Percentiles rank a stretch among this genome's conserved stretches.
phyloP scores from a whole-genome alignment of 345 rosid species.

The Mercurialis annua region DNA sequence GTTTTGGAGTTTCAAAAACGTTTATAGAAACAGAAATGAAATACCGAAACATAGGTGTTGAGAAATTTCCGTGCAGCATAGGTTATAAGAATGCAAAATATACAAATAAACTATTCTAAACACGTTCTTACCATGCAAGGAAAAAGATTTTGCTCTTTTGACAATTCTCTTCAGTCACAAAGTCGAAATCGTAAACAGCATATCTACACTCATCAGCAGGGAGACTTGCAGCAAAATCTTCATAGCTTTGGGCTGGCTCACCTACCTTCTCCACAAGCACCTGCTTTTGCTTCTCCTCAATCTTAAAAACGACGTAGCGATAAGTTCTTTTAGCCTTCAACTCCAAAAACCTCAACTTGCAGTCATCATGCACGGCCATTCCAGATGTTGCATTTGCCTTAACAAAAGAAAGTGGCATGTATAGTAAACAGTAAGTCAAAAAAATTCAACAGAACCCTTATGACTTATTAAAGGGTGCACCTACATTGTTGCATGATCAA shows the following conservation, averaged over 20 bases:
- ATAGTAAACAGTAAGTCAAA: neutral
- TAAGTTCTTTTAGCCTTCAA: constrained; percentile 51
- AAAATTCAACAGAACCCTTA: neutral
- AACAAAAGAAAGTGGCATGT: neutral
- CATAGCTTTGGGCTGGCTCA: constrained; percentile 43
- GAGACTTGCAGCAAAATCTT: constrained; percentile 48
- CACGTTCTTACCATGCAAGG: constrained; percentile 41
- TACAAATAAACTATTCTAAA: neutral
- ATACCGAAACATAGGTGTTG: too few relatives aligned
- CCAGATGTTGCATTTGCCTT: constrained; percentile 60
- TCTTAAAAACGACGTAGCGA: constrained; percentile 52
- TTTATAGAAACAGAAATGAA: too few relatives aligned
- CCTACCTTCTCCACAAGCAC: constrained; percentile 53
- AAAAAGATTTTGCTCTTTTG: constrained; percentile 59
- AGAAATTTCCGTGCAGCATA: too few relatives aligned
- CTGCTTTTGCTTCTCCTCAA: constrained; percentile 57
- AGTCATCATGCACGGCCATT: constrained; percentile 59
- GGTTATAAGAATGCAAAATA: neutral
- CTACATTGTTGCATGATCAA: neutral
- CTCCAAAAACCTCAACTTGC: constrained; percentile 53
- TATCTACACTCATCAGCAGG: constrained; percentile 47
- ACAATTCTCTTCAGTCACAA: constrained; percentile 47
- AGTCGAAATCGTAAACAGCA: constrained; percentile 49
- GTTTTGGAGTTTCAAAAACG: too few relatives aligned
- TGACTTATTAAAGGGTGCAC: neutral